Base-by-base conservation (phyloP, 805 yeast species). In the Saccharomyces mikatae region DNA sequence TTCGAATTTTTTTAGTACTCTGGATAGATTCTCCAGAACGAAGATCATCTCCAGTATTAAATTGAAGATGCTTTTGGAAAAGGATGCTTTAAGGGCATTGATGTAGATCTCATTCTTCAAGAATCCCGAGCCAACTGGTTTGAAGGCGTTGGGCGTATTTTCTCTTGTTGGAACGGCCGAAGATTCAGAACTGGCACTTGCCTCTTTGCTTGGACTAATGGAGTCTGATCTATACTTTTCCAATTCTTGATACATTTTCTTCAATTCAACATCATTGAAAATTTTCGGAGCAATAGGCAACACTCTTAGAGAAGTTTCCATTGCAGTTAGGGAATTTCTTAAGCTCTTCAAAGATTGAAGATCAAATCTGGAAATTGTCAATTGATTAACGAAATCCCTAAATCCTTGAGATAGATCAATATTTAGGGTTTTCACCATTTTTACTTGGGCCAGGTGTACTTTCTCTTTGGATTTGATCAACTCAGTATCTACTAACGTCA, bases 321-420 rank as follows among this genome's bases (percentile, higher is more conserved):
- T 63, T 10, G 64, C 66, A n/a, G 78, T 78, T 24, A 77, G 52
- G n/a, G 67, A 62, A 62, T 77, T 78, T 63, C 81, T 70, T 13
- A 77, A 60, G 1, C 56, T 58, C 51, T 71, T 66, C 46, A 77
- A 59, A 29, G 68, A 67, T 21, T 58, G 62, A 36, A 61, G 65
- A 21, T 69, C 55, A 54, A 74, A 70, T 4, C 65, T 63, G 0
- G 77, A 65, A 6, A 78, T 46, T 26, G 74, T 69, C 22, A 71
- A 49, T 48, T 75, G 78, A 59, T 74, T 75, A 10, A 71, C 61
- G 54, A 73, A 74, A 54, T 77, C 80, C 58, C 81, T 69, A 53
- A 72, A 75, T 11, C 67, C 65, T 51, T 75, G 76, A 0, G 80
- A 70, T 2, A 77, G 61, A 4, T 58, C 59, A 1, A 75, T 60